Percentiles rank a stretch among this genome's conserved stretches.
Conservation (phyloP, 352 stramenopile genomes). For the Pythium aquatile region DNA sequence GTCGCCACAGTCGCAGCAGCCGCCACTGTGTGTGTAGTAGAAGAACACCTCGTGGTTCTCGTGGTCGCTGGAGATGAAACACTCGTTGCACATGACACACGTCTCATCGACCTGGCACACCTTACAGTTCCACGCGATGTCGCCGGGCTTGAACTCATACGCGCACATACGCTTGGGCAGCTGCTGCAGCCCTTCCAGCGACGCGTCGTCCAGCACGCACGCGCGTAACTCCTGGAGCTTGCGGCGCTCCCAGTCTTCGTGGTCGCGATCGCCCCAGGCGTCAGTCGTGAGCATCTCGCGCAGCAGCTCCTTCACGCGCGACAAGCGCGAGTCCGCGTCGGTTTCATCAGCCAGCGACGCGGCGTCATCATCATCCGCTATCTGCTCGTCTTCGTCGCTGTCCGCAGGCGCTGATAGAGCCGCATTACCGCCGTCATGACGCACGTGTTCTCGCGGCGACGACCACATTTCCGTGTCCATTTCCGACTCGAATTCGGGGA, state of each 20-base stretch:
- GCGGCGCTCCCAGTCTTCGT: conserved; percentile 45
- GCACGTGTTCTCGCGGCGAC: conserved; percentile 9
- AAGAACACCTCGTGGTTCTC: conserved; percentile 94
- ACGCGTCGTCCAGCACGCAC: conserved; percentile 58
- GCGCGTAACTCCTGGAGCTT: conserved; percentile 49
- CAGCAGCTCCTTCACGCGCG: conserved; percentile 45
- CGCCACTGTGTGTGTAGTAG: conserved; percentile 93
- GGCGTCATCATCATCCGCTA: neutral
- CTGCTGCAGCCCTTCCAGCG: conserved; percentile 48
- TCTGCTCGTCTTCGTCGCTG: neutral
- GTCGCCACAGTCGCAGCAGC: conserved; percentile 98
- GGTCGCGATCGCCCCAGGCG: conserved; percentile 55
- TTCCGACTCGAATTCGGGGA: conserved; percentile 15
- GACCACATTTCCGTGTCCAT: conserved; percentile 29
- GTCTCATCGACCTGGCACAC: conserved; percentile 91
- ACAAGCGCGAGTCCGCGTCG: conserved; percentile 1
- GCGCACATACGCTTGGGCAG: conserved; percentile 87
- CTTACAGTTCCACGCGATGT: conserved; percentile 98
- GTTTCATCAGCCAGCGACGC: neutral
- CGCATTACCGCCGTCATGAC: neutral
- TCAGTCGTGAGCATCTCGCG: conserved; percentile 50
- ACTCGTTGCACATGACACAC: conserved; percentile 98
- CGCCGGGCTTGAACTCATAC: conserved; percentile 93
- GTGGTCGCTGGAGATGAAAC: conserved; percentile 94
- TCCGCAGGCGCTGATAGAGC: neutral